Conservation (phyloP, 805 yeast genomes). For the Ogataea pini region DNA sequence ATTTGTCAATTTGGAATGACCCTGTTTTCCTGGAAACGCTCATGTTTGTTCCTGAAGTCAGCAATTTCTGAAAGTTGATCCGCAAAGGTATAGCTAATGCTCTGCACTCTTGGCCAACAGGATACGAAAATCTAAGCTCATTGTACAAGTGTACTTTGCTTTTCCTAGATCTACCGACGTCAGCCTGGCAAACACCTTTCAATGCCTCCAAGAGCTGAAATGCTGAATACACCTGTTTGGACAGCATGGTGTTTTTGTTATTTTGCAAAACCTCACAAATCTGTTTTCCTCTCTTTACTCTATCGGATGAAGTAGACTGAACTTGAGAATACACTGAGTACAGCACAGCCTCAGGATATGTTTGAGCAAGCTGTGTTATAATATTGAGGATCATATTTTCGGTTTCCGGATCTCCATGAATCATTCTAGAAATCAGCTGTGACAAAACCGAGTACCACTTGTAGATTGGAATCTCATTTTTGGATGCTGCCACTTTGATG, state of each 20-base stretch:
- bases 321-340: slow-evolving; percentile 79
- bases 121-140: slow-evolving; percentile 42
- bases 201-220: slow-evolving; percentile 43
- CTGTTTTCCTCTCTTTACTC: slow-evolving; percentile 47
- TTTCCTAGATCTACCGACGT: slow-evolving; percentile 38
- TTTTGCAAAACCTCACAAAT: slow-evolving; percentile 40
- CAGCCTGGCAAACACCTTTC: slow-evolving; percentile 43
- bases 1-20: slow-evolving; percentile 20
- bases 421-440: slow-evolving; percentile 78
- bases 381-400: slow-evolving; percentile 57
- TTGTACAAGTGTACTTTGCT: slow-evolving; percentile 39
- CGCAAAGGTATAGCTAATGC: slow-evolving; percentile 73
- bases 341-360: slow-evolving; percentile 81
- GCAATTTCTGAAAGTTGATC: slow-evolving; percentile 67
- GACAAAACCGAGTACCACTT: slow-evolving; percentile 85
- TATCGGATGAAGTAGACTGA: slow-evolving; percentile 53
- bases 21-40: slow-evolving; percentile 34
- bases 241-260: slow-evolving; percentile 14
- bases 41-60: slow-evolving; percentile 49
- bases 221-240: slow-evolving; percentile 30
- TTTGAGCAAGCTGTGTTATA: slow-evolving; percentile 53
- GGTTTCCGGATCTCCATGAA: slow-evolving; percentile 60
- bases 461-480: slow-evolving; percentile 47
- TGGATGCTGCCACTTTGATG: slow-evolving; percentile 43
- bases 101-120: slow-evolving; percentile 30